These are phyloP conservation scores for Yamadazyma jaroonii DNA, from an alignment of 1,139 yeast species.

Conservation along the genomic window DNA sequence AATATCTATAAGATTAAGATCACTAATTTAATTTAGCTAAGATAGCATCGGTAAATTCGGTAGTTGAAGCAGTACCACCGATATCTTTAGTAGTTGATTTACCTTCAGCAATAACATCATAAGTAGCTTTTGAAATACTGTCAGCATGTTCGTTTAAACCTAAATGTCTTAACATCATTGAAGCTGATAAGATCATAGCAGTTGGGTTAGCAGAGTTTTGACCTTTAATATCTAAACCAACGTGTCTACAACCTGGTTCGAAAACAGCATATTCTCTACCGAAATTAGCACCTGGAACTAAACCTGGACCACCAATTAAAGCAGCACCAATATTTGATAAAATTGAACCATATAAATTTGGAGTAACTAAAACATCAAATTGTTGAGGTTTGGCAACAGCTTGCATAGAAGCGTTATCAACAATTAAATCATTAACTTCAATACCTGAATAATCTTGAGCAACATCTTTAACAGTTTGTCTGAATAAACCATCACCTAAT, in stretches of 20 bases:
- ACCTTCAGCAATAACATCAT: conserved; percentile 87
- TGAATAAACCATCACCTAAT: conserved; percentile 96
- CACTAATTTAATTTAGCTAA: conserved; percentile 54
- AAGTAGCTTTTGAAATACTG: conserved; percentile 83
- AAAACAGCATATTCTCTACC: conserved; percentile 98
- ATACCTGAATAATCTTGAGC: conserved; percentile 89
- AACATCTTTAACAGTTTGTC: conserved; percentile 87
- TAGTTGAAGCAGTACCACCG: conserved; percentile 85
- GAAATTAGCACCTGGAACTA: conserved; percentile 97
- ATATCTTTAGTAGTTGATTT: conserved; percentile 77
- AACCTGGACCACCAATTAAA: conserved; percentile 97
- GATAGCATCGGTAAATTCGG: conserved; percentile 89
- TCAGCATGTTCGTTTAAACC: conserved; percentile 85
- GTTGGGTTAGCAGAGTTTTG: conserved; percentile 97
- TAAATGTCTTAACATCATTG: conserved; percentile 91
- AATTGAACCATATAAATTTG: conserved; percentile 97
- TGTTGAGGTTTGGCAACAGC: conserved; percentile 98
- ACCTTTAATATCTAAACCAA: conserved; percentile 94
- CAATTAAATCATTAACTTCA: conserved; percentile 87
- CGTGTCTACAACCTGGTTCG: conserved; percentile 99
- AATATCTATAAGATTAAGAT: conserved; percentile 2
- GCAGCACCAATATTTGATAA: conserved; percentile 98
- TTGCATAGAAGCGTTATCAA: conserved; percentile 99
- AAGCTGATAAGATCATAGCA: conserved; percentile 88
- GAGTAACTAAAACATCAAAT: conserved; percentile 96